phyloP scores from a whole-genome alignment of 2,329 filamentous ascomycete species.

The Alternaria sp. region DNA sequence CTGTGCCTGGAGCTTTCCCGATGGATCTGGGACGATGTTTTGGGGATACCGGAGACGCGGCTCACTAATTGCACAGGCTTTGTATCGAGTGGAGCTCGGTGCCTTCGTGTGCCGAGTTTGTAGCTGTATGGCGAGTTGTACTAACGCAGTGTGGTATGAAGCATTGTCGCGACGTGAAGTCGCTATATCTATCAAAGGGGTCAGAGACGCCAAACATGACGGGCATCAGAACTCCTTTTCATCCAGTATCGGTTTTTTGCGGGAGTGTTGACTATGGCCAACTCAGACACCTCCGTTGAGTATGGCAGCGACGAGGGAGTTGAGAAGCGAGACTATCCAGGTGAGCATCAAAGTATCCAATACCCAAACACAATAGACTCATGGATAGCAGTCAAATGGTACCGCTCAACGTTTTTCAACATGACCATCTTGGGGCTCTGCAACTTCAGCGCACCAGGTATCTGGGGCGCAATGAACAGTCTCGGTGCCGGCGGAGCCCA shows the following conservation, averaged over 20 bases:
- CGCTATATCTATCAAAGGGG: background rate
- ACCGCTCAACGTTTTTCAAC: slow-evolving; percentile 75
- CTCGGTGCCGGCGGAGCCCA: slow-evolving; percentile 72
- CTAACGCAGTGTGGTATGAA: background rate
- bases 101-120: background rate
- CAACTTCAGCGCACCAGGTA: slow-evolving; percentile 73
- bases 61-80: background rate
- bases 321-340: slow-evolving; percentile 34
- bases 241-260: background rate
- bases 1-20: background rate
- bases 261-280: slow-evolving; percentile 16
- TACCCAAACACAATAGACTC: background rate
- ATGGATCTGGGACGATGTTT: background rate
- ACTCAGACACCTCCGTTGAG: slow-evolving; percentile 21
- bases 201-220: too few relatives aligned
- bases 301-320: slow-evolving; percentile 22
- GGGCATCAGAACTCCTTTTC: background rate
- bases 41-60: background rate
- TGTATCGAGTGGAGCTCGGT: background rate
- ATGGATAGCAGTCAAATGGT: slow-evolving; percentile 64
- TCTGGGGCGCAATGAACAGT: slow-evolving; percentile 75
- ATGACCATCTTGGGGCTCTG: slow-evolving; percentile 73
- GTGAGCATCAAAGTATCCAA: slow-evolving; percentile 10
- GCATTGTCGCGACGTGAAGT: background rate
- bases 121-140: background rate